phyloP scores from a whole-genome alignment of 768 basidiomycete genomes.

The Podaxis rugospora region DNA sequence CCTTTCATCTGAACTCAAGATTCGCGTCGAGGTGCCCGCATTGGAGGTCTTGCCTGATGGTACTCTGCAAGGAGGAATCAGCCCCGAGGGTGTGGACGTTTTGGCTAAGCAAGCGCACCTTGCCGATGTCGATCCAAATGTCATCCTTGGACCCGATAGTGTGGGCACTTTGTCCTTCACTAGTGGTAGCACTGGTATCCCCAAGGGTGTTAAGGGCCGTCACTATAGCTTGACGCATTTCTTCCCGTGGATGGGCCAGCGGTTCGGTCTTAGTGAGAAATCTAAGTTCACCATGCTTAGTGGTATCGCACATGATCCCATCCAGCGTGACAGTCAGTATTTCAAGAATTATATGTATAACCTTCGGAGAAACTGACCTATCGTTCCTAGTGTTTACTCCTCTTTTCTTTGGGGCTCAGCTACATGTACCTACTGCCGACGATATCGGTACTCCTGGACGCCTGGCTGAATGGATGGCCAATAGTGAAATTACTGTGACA shows the following conservation, averaged over 20 bases:
- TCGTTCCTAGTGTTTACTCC: slow-evolving; percentile 87
- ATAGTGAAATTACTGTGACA: slow-evolving; percentile 86
- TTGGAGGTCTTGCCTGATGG: slow-evolving; percentile 70
- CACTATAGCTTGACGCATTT: slow-evolving; percentile 98
- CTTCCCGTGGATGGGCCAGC: slow-evolving; percentile 98
- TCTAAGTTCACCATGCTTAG: slow-evolving; percentile 98
- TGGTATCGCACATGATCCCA: slow-evolving; percentile 98
- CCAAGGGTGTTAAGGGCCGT: slow-evolving; percentile 94
- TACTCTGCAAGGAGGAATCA: slow-evolving; percentile 58
- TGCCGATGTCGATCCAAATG: slow-evolving; percentile 69
- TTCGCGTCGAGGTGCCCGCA: slow-evolving; percentile 89
- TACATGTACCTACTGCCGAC: slow-evolving; percentile 94
- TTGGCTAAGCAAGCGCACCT: slow-evolving; percentile 51
- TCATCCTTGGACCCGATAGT: slow-evolving; percentile 91
- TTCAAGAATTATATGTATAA: neutral
- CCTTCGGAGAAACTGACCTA: slow-evolving; percentile 5
- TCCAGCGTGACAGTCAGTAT: slow-evolving; percentile 93
- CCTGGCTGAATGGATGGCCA: slow-evolving; percentile 98
- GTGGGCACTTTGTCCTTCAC: slow-evolving; percentile 95
- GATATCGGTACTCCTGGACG: slow-evolving; percentile 97
- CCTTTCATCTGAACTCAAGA: slow-evolving; percentile 69
- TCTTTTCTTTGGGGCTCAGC: slow-evolving; percentile 91
- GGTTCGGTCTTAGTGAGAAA: slow-evolving; percentile 67
- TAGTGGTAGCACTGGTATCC: slow-evolving; percentile 95
- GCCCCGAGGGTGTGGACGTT: slow-evolving; percentile 47